Evolutionary conservation across 192 early-diverging fungal genomes (phyloP).

Genomic region (Coemansia erecta): DNA sequence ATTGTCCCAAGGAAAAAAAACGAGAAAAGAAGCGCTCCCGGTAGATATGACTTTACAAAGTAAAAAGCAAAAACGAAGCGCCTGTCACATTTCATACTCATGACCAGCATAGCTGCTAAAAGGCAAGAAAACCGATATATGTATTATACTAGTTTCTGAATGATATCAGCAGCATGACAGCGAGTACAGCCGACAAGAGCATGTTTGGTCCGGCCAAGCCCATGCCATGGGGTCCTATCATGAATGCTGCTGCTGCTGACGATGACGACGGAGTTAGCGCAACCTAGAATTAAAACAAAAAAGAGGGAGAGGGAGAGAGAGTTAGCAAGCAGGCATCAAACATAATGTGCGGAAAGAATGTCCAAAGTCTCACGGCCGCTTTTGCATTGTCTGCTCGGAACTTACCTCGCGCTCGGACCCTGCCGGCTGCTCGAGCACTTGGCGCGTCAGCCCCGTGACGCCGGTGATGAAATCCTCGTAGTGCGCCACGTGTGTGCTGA

Average conservation of each 20-base stretch:
- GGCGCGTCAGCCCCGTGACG: constrained; percentile 26
- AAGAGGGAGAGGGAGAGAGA: neutral
- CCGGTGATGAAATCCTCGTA: constrained; percentile 36
- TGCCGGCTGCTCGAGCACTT: constrained; percentile 27
- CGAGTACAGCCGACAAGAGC: no score
- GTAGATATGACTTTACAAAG: neutral
- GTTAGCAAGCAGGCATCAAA: neutral
- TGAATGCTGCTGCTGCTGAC: no score
- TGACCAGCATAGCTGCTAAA: no score
- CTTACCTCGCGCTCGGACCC: constrained; percentile 24
- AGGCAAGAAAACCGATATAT: neutral
- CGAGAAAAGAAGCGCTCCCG: neutral
- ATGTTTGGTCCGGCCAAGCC: no score
- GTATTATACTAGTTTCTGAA: neutral
- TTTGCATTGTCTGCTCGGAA: neutral
- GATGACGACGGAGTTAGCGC: neutral
- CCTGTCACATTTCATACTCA: no score
- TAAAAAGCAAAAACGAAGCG: neutral
- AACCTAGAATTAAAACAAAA: neutral
- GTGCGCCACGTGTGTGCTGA: constrained; percentile 52
- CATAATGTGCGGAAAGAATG: neutral
- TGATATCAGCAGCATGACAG: neutral
- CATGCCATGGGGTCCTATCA: no score
- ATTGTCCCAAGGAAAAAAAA: neutral
- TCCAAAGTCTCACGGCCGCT: neutral